Percentiles rank a stretch among this genome's conserved stretches.
phyloP scores from a whole-genome alignment of 2,329 filamentous ascomycete genomes.

The Fusarium equiseti region DNA sequence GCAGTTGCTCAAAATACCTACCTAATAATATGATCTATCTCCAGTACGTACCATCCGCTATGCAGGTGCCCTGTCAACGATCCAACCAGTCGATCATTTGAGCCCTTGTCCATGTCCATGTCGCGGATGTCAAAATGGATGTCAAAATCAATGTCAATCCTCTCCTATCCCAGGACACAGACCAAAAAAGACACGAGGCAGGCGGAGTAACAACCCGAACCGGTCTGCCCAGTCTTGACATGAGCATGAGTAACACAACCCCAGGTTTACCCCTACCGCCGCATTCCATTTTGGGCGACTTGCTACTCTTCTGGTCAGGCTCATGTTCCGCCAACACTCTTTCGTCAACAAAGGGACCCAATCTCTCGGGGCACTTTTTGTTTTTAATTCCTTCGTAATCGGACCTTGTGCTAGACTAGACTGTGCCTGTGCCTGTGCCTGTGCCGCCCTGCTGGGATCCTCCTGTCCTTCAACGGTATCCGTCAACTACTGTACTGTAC shows the following conservation, averaged over 20 bases:
- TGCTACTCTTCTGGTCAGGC: conserved; percentile 9
- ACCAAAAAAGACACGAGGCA: conserved; percentile 34
- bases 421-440: neutral
- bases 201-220: conserved; percentile 42
- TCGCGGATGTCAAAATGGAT: neutral
- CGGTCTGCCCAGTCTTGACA: conserved; percentile 35
- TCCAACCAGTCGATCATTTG: conserved; percentile 34
- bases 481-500: neutral
- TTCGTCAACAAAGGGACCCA: conserved; percentile 24
- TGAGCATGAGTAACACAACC: conserved; percentile 31
- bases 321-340: conserved; percentile 24
- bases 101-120: conserved; percentile 21
- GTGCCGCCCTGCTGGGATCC: neutral
- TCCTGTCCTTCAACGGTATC: neutral
- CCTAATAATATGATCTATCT: conserved; percentile 11
- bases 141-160: neutral
- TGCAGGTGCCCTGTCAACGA: conserved; percentile 14
- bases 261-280: conserved; percentile 40
- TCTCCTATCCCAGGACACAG: conserved; percentile 12
- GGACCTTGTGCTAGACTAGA: neutral
- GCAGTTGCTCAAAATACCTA: neutral
- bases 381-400: neutral
- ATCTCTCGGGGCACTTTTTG: conserved; percentile 18
- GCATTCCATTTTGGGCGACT: conserved; percentile 16
- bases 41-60: neutral